Percentiles rank a stretch among this genome's conserved stretches.
Evolutionary conservation across 768 basidiomycete genomes (phyloP).

Genomic region (Trametes meyenii): DNA sequence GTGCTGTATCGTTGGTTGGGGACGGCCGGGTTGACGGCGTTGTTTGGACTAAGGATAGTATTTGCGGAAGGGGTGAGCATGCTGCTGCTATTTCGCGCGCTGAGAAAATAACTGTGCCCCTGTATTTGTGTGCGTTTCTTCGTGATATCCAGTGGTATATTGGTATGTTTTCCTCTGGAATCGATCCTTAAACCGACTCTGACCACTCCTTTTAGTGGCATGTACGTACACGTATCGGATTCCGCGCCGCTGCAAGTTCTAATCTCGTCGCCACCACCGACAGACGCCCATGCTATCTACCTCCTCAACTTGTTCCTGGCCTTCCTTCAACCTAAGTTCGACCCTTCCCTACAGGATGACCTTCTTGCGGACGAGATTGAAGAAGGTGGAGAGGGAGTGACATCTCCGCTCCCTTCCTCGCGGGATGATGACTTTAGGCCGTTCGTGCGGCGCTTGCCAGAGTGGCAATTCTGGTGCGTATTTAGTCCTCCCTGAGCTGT

Average conservation of each 20-base stretch:
- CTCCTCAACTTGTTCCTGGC: constrained; percentile 94
- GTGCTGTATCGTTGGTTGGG: constrained; percentile 87
- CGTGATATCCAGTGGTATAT: constrained; percentile 79
- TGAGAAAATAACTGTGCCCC: neutral
- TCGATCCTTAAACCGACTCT: neutral
- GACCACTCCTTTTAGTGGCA: constrained; percentile 50
- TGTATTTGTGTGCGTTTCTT: neutral
- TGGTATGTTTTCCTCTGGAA: constrained; percentile 52
- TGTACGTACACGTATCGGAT: constrained; percentile 50
- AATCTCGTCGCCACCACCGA: constrained; percentile 11
- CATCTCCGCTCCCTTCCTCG: constrained; percentile 61
- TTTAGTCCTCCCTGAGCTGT: neutral
- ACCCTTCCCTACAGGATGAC: constrained; percentile 94
- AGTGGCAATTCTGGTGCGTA: constrained; percentile 93
- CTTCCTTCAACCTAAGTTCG: constrained; percentile 97
- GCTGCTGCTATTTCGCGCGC: neutral
- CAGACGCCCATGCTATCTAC: constrained; percentile 93
- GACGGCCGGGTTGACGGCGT: constrained; percentile 64
- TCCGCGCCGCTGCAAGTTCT: neutral
- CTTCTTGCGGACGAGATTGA: constrained; percentile 94
- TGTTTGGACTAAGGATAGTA: constrained; percentile 88
- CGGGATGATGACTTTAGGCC: constrained; percentile 96
- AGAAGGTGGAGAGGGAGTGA: constrained; percentile 71
- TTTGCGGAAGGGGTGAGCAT: constrained; percentile 86
- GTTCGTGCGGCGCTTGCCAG: constrained; percentile 92